Conservation (phyloP, 2,329 filamentous ascomycete species). For the Pestalotiopsis sp. region DNA sequence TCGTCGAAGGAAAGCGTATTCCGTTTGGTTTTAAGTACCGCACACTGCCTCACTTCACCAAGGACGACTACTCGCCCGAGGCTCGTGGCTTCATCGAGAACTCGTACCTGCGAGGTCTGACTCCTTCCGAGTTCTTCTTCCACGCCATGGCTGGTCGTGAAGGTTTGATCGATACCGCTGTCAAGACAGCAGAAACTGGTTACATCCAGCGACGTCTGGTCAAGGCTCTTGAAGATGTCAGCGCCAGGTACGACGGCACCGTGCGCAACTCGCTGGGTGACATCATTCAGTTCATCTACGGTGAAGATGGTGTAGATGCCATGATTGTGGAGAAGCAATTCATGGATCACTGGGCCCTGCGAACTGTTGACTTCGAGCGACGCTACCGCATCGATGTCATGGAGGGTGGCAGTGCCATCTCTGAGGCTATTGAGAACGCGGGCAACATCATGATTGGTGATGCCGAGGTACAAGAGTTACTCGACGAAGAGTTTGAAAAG, state of each 20-base stretch:
- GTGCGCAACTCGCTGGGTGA: slow-evolving; percentile 96
- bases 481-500: slow-evolving; percentile 87
- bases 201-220: slow-evolving; percentile 98
- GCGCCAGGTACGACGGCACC: slow-evolving; percentile 96
- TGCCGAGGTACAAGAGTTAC: slow-evolving; percentile 78
- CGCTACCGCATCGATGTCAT: slow-evolving; percentile 88
- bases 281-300: slow-evolving; percentile 95
- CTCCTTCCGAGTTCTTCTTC: slow-evolving; percentile 97
- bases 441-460: slow-evolving; percentile 80
- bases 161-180: slow-evolving; percentile 98
- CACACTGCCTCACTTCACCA: slow-evolving; percentile 95
- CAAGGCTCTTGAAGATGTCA: slow-evolving; percentile 96
- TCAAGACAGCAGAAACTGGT: slow-evolving; percentile 98
- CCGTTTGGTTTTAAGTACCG: slow-evolving; percentile 99
- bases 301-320: slow-evolving; percentile 94
- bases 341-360: slow-evolving; percentile 83
- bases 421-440: slow-evolving; percentile 83
- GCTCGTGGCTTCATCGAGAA: slow-evolving; percentile 98
- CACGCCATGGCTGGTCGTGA: slow-evolving; percentile 99
- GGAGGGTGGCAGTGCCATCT: slow-evolving; percentile 59
- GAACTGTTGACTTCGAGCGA: slow-evolving; percentile 74
- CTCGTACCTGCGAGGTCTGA: slow-evolving; percentile 93
- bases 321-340: slow-evolving; percentile 91
- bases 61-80: slow-evolving; percentile 98
- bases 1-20: slow-evolving; percentile 97